Base-by-base conservation (phyloP, 2,329 filamentous ascomycete genomes). In the Fonsecaea monophora region DNA sequence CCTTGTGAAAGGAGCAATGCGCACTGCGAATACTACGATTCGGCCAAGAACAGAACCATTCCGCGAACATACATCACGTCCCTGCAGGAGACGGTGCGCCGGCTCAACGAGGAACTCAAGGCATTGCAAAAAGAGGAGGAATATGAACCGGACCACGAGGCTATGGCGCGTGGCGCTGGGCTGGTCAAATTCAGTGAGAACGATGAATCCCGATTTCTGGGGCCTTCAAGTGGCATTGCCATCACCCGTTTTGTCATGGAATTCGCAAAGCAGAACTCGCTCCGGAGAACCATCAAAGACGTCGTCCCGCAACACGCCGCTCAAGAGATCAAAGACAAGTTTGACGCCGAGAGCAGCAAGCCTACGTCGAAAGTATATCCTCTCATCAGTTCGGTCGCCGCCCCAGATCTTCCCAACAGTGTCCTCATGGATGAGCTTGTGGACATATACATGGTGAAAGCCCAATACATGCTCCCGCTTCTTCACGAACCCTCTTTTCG, bases 191-290 rank as follows among this genome's bases (percentile, higher is more conserved):
- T 98, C 60, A 89, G 90, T 74, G 92, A 94, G 73, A 89, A 89
- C 64, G 92, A 96, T 77, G 94, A 97, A 79, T 89, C 92, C 15
- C 91, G 94, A 69, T 98, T 95, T 76, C 83, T 99, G 2, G 95
- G 95, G 0, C 92, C 95, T 2, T 97, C 94, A 57, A 98, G 94
- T 77, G 95, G 94, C 67, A 97, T 97, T 74, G 92, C 93, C 75
- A 96, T 98, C 82, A 96, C 94, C 12, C 89, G 94, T 35, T 85
- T 98, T 72, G 89, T 99, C 10, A 97, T 99, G 91, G 94, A 97
- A 77, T 89, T 97, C 78, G 94, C 94, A 61, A 98, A 97, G 80
- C 90, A 93, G 70, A 96, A 94, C 75, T 96, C 93, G 32, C 91
- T 95, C 74, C 90, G 92, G 4, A 92, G 93, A 78, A 92, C 90